phyloP scores from a whole-genome alignment of 345 rosid species.

The Cardamine occulta region DNA sequence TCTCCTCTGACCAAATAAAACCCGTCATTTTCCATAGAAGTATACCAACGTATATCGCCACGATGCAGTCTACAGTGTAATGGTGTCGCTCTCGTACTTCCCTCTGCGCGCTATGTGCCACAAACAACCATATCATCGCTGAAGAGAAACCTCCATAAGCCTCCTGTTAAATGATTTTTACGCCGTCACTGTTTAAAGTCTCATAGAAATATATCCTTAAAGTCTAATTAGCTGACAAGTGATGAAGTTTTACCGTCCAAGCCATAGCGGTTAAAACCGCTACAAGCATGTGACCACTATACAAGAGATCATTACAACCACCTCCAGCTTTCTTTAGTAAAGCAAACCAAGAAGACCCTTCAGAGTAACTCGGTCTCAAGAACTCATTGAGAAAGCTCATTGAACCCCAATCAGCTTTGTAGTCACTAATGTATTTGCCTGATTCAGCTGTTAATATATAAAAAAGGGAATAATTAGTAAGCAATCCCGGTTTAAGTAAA shows the following conservation, averaged over 20 bases:
- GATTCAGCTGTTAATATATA: constrained; percentile 52
- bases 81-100: constrained; percentile 92
- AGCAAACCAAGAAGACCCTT: constrained; percentile 77
- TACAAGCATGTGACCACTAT: constrained; percentile 97
- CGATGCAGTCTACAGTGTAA: constrained; percentile 83
- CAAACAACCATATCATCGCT: constrained; percentile 78
- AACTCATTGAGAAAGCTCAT: constrained; percentile 85
- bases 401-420: constrained; percentile 78
- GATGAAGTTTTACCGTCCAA: constrained; percentile 68
- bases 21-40: constrained; percentile 96
- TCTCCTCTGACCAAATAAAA: constrained; percentile 66
- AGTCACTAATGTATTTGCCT: constrained; percentile 56
- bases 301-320: constrained; percentile 95
- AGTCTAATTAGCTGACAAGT: constrained; percentile 5
- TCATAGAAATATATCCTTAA: background rate
- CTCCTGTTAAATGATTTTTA: constrained; percentile 60
- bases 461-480: background rate
- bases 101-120: constrained; percentile 83
- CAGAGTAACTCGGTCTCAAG: constrained; percentile 71
- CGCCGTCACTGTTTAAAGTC: background rate
- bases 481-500: background rate
- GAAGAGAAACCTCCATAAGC: constrained; percentile 92
- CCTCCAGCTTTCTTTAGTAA: constrained; percentile 89
- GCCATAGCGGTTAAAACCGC: constrained; percentile 97
- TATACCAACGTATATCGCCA: constrained; percentile 85